phyloP scores from a whole-genome alignment of 2,329 filamentous ascomycete species.

The Phaeophleospora eucalypticola region DNA sequence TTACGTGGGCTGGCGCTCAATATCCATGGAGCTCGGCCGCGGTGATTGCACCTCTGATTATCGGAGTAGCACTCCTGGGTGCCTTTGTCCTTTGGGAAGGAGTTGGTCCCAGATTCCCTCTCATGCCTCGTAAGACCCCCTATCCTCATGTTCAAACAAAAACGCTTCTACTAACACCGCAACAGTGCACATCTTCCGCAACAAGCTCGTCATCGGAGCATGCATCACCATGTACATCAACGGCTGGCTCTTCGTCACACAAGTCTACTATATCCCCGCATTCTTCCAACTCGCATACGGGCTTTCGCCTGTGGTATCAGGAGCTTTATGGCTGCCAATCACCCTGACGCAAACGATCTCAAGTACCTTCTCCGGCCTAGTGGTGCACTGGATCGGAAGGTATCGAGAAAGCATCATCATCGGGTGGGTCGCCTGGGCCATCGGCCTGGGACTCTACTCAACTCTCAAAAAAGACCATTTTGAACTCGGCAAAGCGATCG shows the following conservation, averaged over 20 bases:
- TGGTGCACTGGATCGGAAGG: slow-evolving; percentile 20
- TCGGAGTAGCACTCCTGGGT: slow-evolving; percentile 48
- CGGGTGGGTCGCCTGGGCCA: slow-evolving; percentile 19
- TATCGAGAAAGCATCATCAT: slow-evolving; percentile 43
- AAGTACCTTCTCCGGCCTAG: slow-evolving; percentile 17
- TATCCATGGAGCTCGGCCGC: slow-evolving; percentile 54
- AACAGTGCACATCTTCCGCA: slow-evolving; percentile 52
- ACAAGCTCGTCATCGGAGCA: slow-evolving; percentile 51
- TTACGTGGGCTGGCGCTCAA: slow-evolving; percentile 51
- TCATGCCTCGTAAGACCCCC: slow-evolving; percentile 40
- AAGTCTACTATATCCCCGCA: slow-evolving; percentile 42
- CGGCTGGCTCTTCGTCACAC: slow-evolving; percentile 58
- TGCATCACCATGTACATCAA: slow-evolving; percentile 49
- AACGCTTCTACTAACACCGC: not conserved
- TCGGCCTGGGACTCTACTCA: slow-evolving; percentile 18
- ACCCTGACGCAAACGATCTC: slow-evolving; percentile 17
- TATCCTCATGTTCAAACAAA: not conserved
- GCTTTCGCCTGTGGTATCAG: slow-evolving; percentile 19
- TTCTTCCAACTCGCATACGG: slow-evolving; percentile 22
- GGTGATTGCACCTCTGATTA: slow-evolving; percentile 49
- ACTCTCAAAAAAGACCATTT: slow-evolving; percentile 24
- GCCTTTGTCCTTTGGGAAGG: slow-evolving; percentile 53
- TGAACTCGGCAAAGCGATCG: slow-evolving; percentile 51
- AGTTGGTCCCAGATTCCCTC: slow-evolving; percentile 47
- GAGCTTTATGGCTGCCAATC: slow-evolving; percentile 16